Conservation (phyloP, 78 protist genomes). For the Kipferlia bialata region DNA sequence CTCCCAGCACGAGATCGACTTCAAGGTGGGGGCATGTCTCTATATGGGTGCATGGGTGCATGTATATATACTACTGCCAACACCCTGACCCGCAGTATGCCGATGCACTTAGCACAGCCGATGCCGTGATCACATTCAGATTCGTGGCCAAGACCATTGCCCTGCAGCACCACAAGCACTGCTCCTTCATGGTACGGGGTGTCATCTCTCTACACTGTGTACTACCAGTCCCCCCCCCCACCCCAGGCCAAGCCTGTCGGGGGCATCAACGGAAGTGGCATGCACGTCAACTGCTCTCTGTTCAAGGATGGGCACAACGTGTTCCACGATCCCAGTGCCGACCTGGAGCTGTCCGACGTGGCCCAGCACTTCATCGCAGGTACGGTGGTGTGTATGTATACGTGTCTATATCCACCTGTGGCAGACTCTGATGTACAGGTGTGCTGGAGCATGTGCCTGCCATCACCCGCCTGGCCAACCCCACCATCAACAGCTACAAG, state of each 20-base stretch:
- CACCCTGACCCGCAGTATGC: too few relatives aligned
- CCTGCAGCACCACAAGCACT: slow-evolving; percentile 1
- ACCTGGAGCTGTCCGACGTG: too few relatives aligned
- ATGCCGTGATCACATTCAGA: background rate
- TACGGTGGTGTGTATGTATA: too few relatives aligned
- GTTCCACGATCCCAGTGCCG: too few relatives aligned
- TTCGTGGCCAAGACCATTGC: background rate
- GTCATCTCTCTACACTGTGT: too few relatives aligned
- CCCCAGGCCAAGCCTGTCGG: slow-evolving; percentile 19
- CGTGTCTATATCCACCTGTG: too few relatives aligned
- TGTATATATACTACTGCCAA: too few relatives aligned
- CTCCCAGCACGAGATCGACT: slow-evolving; percentile 18
- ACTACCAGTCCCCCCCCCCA: too few relatives aligned
- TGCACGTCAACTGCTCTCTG: slow-evolving; percentile 6
- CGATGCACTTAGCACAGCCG: slow-evolving; percentile 17
- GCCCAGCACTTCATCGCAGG: background rate
- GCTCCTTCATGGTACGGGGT: too few relatives aligned
- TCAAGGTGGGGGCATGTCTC: too few relatives aligned
- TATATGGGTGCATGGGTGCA: too few relatives aligned
- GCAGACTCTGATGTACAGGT: background rate
- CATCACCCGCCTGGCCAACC: background rate
- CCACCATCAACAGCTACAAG: slow-evolving; percentile 10
- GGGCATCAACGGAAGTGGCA: background rate
- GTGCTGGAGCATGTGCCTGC: background rate
- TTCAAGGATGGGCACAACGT: too few relatives aligned